A percentile compares a stretch with the other conserved stretches of the same genome.
These are phyloP conservation scores for Candida anutae DNA, from an alignment of 1,139 yeast species.

Conservation along the genomic window DNA sequence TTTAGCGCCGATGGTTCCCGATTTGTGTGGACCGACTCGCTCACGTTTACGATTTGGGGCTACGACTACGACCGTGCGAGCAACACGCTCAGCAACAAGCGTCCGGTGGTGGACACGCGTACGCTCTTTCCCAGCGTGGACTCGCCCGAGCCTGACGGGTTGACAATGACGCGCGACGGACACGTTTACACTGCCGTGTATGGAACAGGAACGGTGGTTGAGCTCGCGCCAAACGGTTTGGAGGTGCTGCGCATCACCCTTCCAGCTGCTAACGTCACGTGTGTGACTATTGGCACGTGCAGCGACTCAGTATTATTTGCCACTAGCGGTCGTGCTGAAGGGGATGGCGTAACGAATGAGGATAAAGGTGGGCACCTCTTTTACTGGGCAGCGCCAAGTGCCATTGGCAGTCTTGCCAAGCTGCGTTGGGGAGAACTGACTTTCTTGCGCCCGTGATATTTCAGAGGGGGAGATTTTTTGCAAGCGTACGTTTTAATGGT, in stretches of 20 bases:
- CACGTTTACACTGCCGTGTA: constrained; percentile 65
- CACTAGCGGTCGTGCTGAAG: too few relatives aligned
- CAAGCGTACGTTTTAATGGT: too few relatives aligned
- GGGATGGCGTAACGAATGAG: too few relatives aligned
- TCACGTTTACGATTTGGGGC: constrained; percentile 49
- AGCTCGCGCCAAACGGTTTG: constrained; percentile 43
- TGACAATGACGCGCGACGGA: constrained; percentile 55
- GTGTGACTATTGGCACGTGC: constrained; percentile 73
- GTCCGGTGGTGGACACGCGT: constrained; percentile 33
- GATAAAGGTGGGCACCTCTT: too few relatives aligned
- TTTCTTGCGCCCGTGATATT: too few relatives aligned
- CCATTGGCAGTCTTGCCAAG: too few relatives aligned
- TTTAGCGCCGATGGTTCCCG: constrained; percentile 46
- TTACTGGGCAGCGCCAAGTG: too few relatives aligned
- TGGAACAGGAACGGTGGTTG: constrained; percentile 49
- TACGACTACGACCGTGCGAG: constrained; percentile 49
- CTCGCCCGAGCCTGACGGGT: constrained; percentile 75
- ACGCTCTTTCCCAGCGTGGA: constrained; percentile 20
- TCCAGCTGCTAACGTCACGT: constrained; percentile 60
- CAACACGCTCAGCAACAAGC: constrained; percentile 38
- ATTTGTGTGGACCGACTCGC: constrained; percentile 70
- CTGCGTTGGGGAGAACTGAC: too few relatives aligned
- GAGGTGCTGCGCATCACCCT: constrained; percentile 44
- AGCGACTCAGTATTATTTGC: too few relatives aligned
- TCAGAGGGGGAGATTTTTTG: too few relatives aligned